These are phyloP conservation scores for Emericellopsis cladophorae DNA, from an alignment of 2,329 filamentous ascomycete species.

Conservation along the genomic window DNA sequence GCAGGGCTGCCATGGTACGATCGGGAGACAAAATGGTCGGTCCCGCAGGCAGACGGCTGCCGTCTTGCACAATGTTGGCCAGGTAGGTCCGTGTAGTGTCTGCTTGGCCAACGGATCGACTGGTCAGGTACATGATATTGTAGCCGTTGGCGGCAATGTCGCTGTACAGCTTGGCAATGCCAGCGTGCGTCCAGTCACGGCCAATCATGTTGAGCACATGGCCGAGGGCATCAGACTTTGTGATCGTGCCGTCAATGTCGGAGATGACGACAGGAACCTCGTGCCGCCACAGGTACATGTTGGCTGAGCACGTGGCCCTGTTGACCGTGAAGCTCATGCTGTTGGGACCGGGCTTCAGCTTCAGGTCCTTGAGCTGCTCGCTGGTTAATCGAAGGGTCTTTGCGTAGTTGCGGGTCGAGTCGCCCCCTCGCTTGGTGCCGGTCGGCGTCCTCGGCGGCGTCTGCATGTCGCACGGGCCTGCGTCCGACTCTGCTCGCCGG, in stretches of 20 bases:
- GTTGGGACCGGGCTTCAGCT: slow-evolving; percentile 78
- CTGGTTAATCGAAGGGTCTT: slow-evolving; percentile 93
- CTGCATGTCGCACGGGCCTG: slow-evolving; percentile 37
- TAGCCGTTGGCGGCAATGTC: slow-evolving; percentile 94
- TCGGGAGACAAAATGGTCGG: slow-evolving; percentile 94
- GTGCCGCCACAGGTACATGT: slow-evolving; percentile 88
- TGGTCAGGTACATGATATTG: slow-evolving; percentile 97
- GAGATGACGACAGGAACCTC: slow-evolving; percentile 93
- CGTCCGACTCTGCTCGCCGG: slow-evolving; percentile 55
- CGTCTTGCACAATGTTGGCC: slow-evolving; percentile 78
- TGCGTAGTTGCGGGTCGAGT: slow-evolving; percentile 79
- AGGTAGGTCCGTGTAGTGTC: slow-evolving; percentile 85
- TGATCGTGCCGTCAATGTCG: slow-evolving; percentile 97
- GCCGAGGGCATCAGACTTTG: slow-evolving; percentile 88
- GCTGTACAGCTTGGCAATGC: slow-evolving; percentile 92
- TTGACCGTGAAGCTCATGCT: slow-evolving; percentile 95
- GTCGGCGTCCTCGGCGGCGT: slow-evolving; percentile 61
- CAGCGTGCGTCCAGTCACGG: slow-evolving; percentile 93
- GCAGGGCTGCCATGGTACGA: slow-evolving; percentile 81
- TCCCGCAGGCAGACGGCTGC: slow-evolving; percentile 73
- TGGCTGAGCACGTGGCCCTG: slow-evolving; percentile 78
- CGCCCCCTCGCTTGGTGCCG: slow-evolving; percentile 48
- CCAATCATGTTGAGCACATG: slow-evolving; percentile 96
- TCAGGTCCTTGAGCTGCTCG: slow-evolving; percentile 79
- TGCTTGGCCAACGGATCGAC: slow-evolving; percentile 83